Base-by-base conservation (phyloP, 1,139 yeast species). In the Zygosaccharomyces pseudobailii region DNA sequence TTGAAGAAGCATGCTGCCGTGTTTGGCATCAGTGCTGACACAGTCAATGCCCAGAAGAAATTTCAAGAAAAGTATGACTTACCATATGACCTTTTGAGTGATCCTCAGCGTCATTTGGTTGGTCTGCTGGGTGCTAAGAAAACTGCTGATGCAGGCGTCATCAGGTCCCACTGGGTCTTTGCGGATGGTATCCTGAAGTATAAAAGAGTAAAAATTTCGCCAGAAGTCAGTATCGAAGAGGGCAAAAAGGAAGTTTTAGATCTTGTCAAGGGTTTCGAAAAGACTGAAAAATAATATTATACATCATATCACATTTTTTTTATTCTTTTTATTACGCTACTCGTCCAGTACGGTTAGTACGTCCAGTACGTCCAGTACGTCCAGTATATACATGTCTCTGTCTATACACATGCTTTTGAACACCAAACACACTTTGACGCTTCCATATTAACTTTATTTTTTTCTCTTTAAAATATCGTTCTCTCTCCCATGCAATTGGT, bases 161-260 rank as follows among this genome's bases (percentile, higher is more conserved):
- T 82, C 48, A 79, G 98, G 61, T 87, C 96, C 9, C 96, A 90
- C 63, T 90, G 95, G 89, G 78, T 92, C 41, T 85, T 90, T 65
- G 79, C 74, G 40, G 82, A 88, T 61, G 97, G 97, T 8, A 75
- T 79, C 53, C 74, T 89, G 59, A 77, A 72, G 43, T 74, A 78
- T 39, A 82, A 80, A 57, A 79, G 79, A 55, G 72, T 87, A 48
- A 82, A 79, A 51, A 76, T 92, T 49, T 80, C 88, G 45, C 97
- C 97, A 3, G 95, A 84, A 59, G 80, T 71, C 17, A 86, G 95
- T 68, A 74, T 84, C 56, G 71, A 68, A 40, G 75, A 78, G 36
- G 90, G 92, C 17, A 76, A 80, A 57, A 71, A 70, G 35, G 82
- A 79, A 51, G 75, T 83, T 44, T 31, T 66, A 17, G 65, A 63